A percentile compares a stretch with the other conserved stretches of the same genome.
These are phyloP conservation scores for Boletus fagicola DNA, from an alignment of 768 basidiomycete genomes.

Conservation along the genomic window DNA sequence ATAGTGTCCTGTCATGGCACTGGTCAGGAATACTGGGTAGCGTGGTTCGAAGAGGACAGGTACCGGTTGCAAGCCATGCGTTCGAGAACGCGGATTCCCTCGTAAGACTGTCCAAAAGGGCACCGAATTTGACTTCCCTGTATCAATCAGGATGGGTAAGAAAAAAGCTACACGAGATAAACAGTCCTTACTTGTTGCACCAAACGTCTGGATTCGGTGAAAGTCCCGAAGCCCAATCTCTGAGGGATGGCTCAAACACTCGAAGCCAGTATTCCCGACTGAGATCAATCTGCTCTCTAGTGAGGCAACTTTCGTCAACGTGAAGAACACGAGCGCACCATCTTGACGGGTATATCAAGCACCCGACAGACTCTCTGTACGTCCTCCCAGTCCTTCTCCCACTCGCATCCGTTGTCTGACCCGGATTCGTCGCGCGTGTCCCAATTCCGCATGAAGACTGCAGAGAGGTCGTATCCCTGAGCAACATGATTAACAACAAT, in stretches of 20 bases:
- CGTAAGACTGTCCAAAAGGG: constrained; percentile 65
- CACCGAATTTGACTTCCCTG: constrained; percentile 92
- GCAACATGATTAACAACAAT: not conserved
- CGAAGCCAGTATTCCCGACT: constrained; percentile 86
- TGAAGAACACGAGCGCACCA: constrained; percentile 44
- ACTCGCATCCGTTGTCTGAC: constrained; percentile 83
- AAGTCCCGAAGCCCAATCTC: constrained; percentile 69
- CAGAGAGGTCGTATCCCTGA: constrained; percentile 79
- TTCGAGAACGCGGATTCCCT: constrained; percentile 30
- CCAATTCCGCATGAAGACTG: constrained; percentile 97
- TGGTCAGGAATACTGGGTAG: not conserved
- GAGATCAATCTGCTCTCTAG: constrained; percentile 66
- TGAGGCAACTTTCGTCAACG: constrained; percentile 4
- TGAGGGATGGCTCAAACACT: constrained; percentile 86
- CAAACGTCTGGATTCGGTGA: constrained; percentile 94
- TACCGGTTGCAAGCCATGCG: constrained; percentile 83
- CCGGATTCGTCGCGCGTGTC: constrained; percentile 80
- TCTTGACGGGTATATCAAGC: constrained; percentile 67
- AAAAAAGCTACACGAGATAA: not conserved
- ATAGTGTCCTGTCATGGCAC: constrained; percentile 67
- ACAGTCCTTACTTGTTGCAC: constrained; percentile 69
- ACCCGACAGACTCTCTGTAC: constrained; percentile 76
- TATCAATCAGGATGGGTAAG: not conserved
- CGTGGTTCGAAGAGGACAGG: not conserved
- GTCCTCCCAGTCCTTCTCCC: constrained; percentile 95